Base-by-base conservation (phyloP, 129 eudicot species). In the Flaveria sonorensis region DNA sequence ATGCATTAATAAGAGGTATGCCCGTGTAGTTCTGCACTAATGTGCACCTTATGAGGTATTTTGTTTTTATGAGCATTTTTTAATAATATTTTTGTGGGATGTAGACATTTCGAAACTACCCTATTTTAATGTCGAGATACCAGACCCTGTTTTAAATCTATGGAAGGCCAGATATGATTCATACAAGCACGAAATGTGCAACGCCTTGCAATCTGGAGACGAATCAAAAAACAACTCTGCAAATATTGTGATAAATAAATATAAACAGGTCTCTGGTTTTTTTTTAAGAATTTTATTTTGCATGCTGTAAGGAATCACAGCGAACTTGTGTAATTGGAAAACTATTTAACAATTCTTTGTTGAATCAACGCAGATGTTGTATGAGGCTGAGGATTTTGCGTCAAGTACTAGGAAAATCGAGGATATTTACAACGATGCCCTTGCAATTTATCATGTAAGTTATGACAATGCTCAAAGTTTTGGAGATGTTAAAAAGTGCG, bases 41-140 rank as follows among this genome's bases (percentile, higher is more conserved):
- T 36, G 23, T 73, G 23, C 60, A 28, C 75, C 16, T 28, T 48
- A 71, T 50, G 46, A 28, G 63, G 24, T 6, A 42, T 47, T 12
- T 45, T 70, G 24, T 12, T 50, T 30, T 26, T 47, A 71, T 26
- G 46, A 47, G 23, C 2, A 42, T 70, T 11, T 45, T 70, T 20
- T 50, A 40, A 20, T 72, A 55, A 11, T 60, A 23, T 36, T 61
- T 48, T 79, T 70, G 57, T 50, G 63, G 20, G 59, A 24, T 79
- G 84, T 65, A 87, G 91, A 78, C 10, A 75, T 90, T 73, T 75
- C 81, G 89, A 93, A 85, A 66, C 75, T 90, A 5, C 87, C 90
- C 6, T 62, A 74, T 55, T 90, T 93, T 19, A 78, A 85, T 12
- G 77, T 73, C 24, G 83, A 78, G 70, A 77, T 88, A 65, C 91